Conservation (phyloP, 805 yeast genomes). For the Ogataea populi-albae region DNA sequence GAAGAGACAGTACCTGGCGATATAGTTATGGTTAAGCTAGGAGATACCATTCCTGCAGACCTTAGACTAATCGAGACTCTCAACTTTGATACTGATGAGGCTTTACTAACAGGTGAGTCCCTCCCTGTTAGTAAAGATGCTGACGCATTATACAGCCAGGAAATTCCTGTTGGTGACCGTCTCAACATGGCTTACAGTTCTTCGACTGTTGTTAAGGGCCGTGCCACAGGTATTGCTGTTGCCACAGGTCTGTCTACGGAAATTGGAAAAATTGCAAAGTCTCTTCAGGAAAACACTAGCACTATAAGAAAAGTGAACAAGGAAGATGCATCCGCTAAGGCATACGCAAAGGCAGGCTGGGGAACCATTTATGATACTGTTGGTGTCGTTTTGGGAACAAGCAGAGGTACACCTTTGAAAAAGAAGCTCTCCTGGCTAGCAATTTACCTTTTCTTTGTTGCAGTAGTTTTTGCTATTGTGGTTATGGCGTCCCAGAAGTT, state of each 20-base stretch:
- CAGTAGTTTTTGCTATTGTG: constrained; percentile 81
- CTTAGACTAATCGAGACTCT: constrained; percentile 53
- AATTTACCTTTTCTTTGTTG: constrained; percentile 63
- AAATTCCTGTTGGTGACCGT: constrained; percentile 68
- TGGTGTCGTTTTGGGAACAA: constrained; percentile 72
- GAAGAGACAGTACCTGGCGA: constrained; percentile 74
- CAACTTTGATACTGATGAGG: constrained; percentile 80
- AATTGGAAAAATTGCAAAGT: constrained; percentile 69
- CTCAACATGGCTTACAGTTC: constrained; percentile 70
- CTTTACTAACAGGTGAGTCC: constrained; percentile 88
- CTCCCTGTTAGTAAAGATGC: constrained; percentile 62
- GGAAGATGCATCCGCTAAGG: constrained; percentile 44
- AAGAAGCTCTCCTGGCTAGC: constrained; percentile 76
- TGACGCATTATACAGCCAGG: constrained; percentile 35
- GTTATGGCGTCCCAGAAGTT: constrained; percentile 84
- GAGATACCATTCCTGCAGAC: constrained; percentile 78
- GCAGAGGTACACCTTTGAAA: constrained; percentile 80
- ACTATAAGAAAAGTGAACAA: constrained; percentile 40
- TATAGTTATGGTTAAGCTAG: constrained; percentile 57
- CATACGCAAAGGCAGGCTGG: constrained; percentile 44
- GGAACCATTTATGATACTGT: constrained; percentile 51
- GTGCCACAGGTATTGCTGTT: constrained; percentile 67
- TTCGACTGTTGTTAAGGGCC: constrained; percentile 68
- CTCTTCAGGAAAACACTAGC: constrained; percentile 44
- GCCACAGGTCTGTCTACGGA: constrained; percentile 71